A percentile compares a stretch with the other conserved stretches of the same genome.
phyloP scores from a whole-genome alignment of 106 monocot species.

The Ottelia alismoides region DNA sequence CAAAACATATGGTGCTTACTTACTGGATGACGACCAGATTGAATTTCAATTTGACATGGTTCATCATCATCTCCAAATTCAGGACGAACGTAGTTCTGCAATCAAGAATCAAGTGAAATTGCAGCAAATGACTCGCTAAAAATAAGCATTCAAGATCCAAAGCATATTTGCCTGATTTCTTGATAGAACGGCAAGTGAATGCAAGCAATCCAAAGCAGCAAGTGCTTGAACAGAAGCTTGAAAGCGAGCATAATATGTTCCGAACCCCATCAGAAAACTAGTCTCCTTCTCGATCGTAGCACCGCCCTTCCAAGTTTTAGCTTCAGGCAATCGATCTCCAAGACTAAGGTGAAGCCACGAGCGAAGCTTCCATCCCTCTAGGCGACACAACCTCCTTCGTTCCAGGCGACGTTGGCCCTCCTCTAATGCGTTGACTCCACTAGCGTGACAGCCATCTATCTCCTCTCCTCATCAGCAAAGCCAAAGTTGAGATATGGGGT shows the following conservation, averaged over 20 bases:
- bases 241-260: conserved; percentile 75
- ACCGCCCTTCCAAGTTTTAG: no score
- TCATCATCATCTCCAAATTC: conserved; percentile 75
- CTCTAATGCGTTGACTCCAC: no score
- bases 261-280: conserved; percentile 46
- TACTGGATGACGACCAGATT: conserved; percentile 83
- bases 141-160: not conserved
- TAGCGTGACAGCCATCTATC: no score
- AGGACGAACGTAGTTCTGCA: conserved; percentile 91
- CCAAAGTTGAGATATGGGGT: no score
- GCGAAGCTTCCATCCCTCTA: no score
- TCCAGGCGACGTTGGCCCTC: no score
- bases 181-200: conserved; percentile 85
- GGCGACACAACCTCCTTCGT: no score
- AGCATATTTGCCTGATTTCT: conserved; percentile 50
- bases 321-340: no score
- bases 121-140: not conserved
- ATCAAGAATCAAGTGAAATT: not conserved
- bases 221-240: conserved; percentile 84
- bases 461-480: no score
- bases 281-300: no score
- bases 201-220: conserved; percentile 84
- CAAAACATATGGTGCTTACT: no score
- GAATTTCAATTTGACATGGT: conserved; percentile 63
- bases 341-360: no score